These are phyloP conservation scores for Phytopythium aichiense DNA, from an alignment of 352 stramenopile genomes.

Conservation along the genomic window DNA sequence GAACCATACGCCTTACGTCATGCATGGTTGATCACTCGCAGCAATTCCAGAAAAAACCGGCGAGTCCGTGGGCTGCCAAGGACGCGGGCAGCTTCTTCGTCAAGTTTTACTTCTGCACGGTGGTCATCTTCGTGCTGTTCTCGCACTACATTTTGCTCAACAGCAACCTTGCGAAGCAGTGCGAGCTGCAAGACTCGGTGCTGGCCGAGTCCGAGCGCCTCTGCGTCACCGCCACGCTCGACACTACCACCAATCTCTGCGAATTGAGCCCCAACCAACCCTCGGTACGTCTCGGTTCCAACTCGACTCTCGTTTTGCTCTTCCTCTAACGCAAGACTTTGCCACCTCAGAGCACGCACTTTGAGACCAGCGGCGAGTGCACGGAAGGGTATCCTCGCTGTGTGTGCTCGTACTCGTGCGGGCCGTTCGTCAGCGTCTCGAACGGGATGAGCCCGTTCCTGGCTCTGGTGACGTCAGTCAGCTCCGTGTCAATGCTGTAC, in stretches of 20 bases:
- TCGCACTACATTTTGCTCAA: constrained; percentile 61
- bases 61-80: constrained; percentile 65
- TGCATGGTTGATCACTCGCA: constrained; percentile 8
- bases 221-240: constrained; percentile 29
- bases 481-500: constrained; percentile 30
- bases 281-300: constrained; percentile 22
- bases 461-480: constrained; percentile 20
- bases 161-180: constrained; percentile 46
- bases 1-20: too few species aligned
- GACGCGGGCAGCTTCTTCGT: constrained; percentile 83
- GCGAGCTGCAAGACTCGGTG: constrained; percentile 43
- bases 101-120: constrained; percentile 82
- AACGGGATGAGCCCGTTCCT: constrained; percentile 46
- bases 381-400: constrained; percentile 48
- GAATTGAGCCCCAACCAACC: constrained; percentile 21
- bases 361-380: constrained; percentile 31
- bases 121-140: constrained; percentile 56
- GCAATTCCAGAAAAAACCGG: constrained; percentile 71
- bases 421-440: constrained; percentile 37
- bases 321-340: neutral
- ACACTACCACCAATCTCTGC: constrained; percentile 26
- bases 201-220: constrained; percentile 9
- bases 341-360: constrained; percentile 39
- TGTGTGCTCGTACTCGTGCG: constrained; percentile 55
- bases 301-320: neutral